These are phyloP conservation scores for Solanum hybrid DNA, from an alignment of 305 asterid genomes.

Conservation along the genomic window DNA sequence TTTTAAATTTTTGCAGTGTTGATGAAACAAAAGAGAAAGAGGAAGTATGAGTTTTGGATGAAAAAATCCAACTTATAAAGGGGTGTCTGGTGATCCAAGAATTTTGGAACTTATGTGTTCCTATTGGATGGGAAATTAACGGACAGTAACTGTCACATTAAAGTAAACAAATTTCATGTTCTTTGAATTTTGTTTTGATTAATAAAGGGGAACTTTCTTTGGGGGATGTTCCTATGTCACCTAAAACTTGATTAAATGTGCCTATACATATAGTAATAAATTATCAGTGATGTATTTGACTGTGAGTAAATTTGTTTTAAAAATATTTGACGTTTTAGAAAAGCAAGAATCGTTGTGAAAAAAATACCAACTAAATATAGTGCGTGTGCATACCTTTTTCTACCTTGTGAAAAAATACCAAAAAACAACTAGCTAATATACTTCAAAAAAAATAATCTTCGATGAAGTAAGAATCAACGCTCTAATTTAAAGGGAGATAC, in stretches of 20 bases:
- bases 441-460: not conserved
- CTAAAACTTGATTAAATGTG: not conserved
- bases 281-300: not conserved
- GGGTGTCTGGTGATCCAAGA: conserved; percentile 36
- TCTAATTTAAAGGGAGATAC: not conserved
- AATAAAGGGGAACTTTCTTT: not conserved
- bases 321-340: not conserved
- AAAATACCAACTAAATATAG: not conserved
- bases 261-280: not conserved
- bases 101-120: conserved; percentile 17
- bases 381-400: not conserved
- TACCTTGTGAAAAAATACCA: not conserved
- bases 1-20: not conserved
- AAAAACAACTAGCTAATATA: not conserved
- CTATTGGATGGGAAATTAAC: not conserved
- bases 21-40: not conserved
- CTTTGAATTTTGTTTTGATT: not conserved
- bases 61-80: not conserved
- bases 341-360: not conserved
- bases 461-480: not conserved
- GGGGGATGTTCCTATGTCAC: not conserved
- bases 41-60: not conserved
- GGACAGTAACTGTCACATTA: conserved; percentile 1
- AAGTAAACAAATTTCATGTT: not conserved
- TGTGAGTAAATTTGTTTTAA: not conserved